Evolutionary conservation across 352 stramenopile species (phyloP).

Genomic region (Globisporangium echinulatum): DNA sequence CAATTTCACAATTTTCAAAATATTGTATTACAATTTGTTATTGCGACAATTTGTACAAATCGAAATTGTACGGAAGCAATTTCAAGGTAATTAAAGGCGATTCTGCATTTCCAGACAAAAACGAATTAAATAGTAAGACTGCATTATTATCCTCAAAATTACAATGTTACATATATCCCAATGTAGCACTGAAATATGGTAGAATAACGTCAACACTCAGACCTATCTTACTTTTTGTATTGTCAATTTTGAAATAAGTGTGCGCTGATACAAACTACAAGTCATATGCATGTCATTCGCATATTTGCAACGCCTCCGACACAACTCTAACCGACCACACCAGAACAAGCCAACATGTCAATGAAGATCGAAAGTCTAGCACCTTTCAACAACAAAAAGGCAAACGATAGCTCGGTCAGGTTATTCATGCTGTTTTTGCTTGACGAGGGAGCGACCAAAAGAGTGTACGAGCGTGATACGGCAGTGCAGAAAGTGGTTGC

Average conservation of each 20-base stretch:
- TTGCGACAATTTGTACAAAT: too few species aligned
- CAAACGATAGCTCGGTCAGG: not conserved
- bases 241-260: not conserved
- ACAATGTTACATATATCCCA: too few species aligned
- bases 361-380: not conserved
- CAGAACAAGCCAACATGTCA: too few species aligned
- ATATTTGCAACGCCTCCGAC: not conserved
- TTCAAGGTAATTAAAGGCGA: too few species aligned
- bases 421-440: not conserved
- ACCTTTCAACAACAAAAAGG: not conserved
- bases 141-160: too few species aligned
- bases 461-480: not conserved
- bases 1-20: too few species aligned
- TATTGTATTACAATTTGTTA: too few species aligned
- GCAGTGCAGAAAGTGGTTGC: not conserved
- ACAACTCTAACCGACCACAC: not conserved
- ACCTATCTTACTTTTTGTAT: not conserved
- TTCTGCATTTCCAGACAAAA: too few species aligned
- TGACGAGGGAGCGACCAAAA: not conserved
- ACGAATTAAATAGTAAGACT: too few species aligned
- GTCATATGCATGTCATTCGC: not conserved
- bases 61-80: too few species aligned
- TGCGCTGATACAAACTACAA: not conserved
- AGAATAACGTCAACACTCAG: not conserved
- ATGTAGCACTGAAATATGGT: too few species aligned